Evolutionary conservation across 257 asterid genomes (phyloP).

Genomic region (Apocynum venetum): DNA sequence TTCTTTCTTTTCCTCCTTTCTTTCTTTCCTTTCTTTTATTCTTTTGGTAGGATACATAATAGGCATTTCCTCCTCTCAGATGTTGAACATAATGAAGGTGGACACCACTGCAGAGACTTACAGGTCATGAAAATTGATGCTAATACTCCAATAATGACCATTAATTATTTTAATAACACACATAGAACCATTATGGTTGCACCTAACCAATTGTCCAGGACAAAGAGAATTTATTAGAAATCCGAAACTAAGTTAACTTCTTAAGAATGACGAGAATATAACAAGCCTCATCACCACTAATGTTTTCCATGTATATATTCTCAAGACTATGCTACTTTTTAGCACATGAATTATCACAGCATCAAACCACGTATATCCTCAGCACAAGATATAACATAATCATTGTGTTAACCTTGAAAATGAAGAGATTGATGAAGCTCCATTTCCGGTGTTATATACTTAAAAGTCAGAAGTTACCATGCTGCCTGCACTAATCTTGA

Average conservation of each 20-base stretch:
- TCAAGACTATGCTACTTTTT: neutral
- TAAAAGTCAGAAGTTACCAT: neutral
- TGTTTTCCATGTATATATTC: neutral
- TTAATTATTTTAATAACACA: neutral
- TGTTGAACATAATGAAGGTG: neutral
- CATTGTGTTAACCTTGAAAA: neutral
- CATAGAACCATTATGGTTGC: neutral
- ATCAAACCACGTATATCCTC: neutral
- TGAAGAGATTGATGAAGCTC: neutral
- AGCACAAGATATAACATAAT: neutral
- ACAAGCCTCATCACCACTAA: neutral
- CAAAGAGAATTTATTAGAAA: neutral
- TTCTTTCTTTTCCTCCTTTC: neutral
- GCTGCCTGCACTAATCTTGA: neutral
- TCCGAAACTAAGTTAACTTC: neutral
- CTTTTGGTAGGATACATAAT: neutral
- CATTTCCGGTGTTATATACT: neutral
- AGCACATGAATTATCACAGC: neutral
- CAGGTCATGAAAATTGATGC: neutral
- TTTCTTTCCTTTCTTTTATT: no score
- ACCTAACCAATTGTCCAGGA: neutral
- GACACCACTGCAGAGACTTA: neutral
- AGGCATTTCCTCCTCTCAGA: neutral
- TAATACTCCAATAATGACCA: neutral
- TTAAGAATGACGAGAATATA: neutral